Evolutionary conservation across 306 rosid species (phyloP), one percentile per base, ranked within the genome.

Genomic region (Cucurbita pepo): DNA sequence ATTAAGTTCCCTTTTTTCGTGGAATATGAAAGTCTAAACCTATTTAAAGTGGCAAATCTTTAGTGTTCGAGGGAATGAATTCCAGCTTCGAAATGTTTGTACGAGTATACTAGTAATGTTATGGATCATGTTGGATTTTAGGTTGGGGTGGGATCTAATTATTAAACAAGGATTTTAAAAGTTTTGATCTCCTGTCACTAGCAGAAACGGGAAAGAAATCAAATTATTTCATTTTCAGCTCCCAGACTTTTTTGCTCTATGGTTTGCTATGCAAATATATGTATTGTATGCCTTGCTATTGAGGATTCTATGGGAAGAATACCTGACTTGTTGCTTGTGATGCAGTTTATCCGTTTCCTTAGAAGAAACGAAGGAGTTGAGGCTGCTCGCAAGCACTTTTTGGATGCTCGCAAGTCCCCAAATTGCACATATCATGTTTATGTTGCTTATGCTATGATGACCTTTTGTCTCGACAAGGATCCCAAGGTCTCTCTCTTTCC

Each of bases 401-500:
- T 88, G 65, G 97, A 94, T 85, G 96, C 97, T 51, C 97, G 90
- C 76, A 88, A 94, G 81, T 94, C 86, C 53, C 85, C 92, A 70
- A 87, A 78, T 74, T 94, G 98, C 88, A 83, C 95, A 4, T 90
- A 90, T 85, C 97, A 94, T 80, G 96, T 94, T 77, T 94, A 86
- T 80, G 96, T 90, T 51, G 98, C 98, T 57, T 94, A 94, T 80
- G 98, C 98, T 14, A 87, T 79, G 81, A 76, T 87, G 89, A 85
- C 96, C 76, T 94, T 94, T 82, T 90, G 97, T 87, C 95, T 86
- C 22, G 98, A 94, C 86, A 94, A 94, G 81, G 97, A 94, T 83
- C 95, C 90, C 43, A 91, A 94, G 98, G 98, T 88, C 72, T 61
- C 82, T 62, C 79, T 71, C 69, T 76, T 79, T 75, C 56, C 52